Conservation (phyloP, 306 rosid species). For the Glycyrrhiza uralensis region DNA sequence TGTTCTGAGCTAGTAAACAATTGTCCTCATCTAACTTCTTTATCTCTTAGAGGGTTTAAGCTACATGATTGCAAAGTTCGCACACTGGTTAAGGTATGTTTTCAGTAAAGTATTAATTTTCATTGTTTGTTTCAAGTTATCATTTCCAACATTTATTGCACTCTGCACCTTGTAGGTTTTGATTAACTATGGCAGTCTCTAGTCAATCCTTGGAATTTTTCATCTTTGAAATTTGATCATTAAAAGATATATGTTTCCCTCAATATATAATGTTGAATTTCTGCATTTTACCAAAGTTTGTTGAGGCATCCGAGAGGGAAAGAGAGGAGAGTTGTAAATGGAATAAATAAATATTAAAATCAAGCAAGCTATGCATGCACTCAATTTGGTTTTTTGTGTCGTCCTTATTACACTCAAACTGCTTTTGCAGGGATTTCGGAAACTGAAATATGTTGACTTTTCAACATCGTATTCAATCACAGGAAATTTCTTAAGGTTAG, state of each 20-base stretch:
- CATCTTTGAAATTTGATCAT: neutral
- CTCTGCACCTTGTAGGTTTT: neutral
- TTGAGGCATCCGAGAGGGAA: neutral
- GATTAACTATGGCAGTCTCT: neutral
- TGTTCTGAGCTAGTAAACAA: conserved; percentile 62
- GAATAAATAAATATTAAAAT: neutral
- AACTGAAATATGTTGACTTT: conserved; percentile 79
- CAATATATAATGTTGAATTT: neutral
- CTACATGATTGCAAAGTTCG: conserved; percentile 91
- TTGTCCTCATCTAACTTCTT: conserved; percentile 79
- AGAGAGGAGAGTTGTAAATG: neutral
- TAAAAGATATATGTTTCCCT: neutral
- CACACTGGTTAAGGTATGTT: conserved; percentile 76
- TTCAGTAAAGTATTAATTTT: neutral
- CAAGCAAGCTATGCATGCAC: neutral
- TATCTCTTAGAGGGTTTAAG: conserved; percentile 95
- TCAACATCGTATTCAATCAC: conserved; percentile 95
- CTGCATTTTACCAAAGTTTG: conserved; percentile 5
- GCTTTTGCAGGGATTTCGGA: conserved; percentile 71
- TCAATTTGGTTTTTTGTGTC: neutral
- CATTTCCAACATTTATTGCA: neutral
- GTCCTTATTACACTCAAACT: conserved; percentile 9
- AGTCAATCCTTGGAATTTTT: neutral
- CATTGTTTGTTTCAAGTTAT: neutral
- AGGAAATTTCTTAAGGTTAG: conserved; percentile 85